These are phyloP conservation scores for Globisporangium yorkense DNA, from an alignment of 352 stramenopile species.

Conservation along the genomic window DNA sequence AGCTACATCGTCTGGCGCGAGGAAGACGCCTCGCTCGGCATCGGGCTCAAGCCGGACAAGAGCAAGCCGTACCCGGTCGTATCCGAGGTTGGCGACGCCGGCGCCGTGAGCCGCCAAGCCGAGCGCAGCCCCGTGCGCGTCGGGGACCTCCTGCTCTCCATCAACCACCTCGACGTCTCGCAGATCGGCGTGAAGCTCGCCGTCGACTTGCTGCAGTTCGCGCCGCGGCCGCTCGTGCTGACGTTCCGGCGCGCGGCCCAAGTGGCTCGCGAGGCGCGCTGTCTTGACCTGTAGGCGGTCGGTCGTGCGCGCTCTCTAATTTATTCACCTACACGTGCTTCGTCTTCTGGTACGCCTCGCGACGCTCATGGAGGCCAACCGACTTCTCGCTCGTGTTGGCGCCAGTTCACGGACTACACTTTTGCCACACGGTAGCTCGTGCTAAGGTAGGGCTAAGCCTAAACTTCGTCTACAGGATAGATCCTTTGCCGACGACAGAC, in stretches of 20 bases:
- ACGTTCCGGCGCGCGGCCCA: slow-evolving; percentile 45
- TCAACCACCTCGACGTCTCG: slow-evolving; percentile 64
- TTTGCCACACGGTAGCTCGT: too few relatives aligned
- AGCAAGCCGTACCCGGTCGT: slow-evolving; percentile 51
- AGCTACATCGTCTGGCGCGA: slow-evolving; percentile 68
- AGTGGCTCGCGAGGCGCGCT: slow-evolving; percentile 23
- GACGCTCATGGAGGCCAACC: too few relatives aligned
- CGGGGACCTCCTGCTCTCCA: slow-evolving; percentile 58
- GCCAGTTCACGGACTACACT: too few relatives aligned
- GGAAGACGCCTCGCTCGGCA: slow-evolving; percentile 50
- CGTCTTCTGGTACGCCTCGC: too few relatives aligned
- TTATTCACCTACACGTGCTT: too few relatives aligned
- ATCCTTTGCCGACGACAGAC: too few relatives aligned
- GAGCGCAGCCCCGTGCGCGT: slow-evolving; percentile 24
- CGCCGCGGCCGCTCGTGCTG: slow-evolving; percentile 59
- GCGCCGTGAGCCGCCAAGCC: slow-evolving; percentile 22
- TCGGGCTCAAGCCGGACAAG: slow-evolving; percentile 47
- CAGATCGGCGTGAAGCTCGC: slow-evolving; percentile 48
- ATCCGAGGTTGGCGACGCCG: slow-evolving; percentile 24
- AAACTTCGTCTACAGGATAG: too few relatives aligned
- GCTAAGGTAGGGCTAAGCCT: too few relatives aligned
- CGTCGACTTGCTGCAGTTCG: slow-evolving; percentile 56
- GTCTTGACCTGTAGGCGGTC: slow-evolving; percentile 38
- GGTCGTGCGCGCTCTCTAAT: too few relatives aligned
- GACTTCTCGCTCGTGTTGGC: too few relatives aligned